Evolutionary conservation across 768 basidiomycete species (phyloP).

Genomic region (Boletus vermiculosoides): DNA sequence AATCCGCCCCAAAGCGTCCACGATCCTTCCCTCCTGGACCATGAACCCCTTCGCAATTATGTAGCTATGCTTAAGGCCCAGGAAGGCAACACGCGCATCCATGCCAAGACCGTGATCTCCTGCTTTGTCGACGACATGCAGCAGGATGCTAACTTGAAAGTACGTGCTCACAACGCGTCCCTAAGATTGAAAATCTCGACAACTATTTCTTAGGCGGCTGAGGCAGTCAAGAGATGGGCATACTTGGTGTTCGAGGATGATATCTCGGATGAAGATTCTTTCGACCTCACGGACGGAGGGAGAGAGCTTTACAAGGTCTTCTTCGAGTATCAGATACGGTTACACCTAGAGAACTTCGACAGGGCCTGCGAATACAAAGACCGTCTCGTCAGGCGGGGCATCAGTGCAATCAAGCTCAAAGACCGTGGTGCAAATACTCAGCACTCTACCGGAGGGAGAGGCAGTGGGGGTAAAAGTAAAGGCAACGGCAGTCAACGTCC

Average conservation of each 20-base stretch:
- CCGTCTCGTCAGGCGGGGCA: conserved; percentile 4
- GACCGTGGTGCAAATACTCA: not conserved
- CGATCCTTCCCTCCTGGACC: conserved; percentile 21
- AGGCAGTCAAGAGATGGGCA: conserved; percentile 16
- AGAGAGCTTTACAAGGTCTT: conserved; percentile 20
- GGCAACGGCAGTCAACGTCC: not conserved
- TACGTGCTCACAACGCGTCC: conserved; percentile 9
- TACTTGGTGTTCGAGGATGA: conserved; percentile 4
- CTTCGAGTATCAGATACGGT: conserved; percentile 18
- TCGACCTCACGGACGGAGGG: conserved; percentile 9
- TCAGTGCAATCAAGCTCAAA: conserved; percentile 5
- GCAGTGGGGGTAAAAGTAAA: not conserved
- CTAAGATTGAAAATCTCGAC: not conserved
- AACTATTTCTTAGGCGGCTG: conserved; percentile 9
- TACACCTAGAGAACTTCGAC: not conserved
- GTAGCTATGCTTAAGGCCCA: not conserved
- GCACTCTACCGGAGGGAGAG: not conserved
- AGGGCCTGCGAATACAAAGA: not conserved
- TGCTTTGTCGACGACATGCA: conserved; percentile 16
- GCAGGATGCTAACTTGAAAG: conserved; percentile 1
- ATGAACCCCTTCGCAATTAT: conserved; percentile 20
- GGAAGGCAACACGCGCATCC: not conserved
- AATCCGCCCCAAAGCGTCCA: conserved; percentile 14
- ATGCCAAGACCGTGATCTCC: not conserved
- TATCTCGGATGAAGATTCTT: not conserved